phyloP scores from a whole-genome alignment of 2,329 filamentous ascomycete species.

The Scedosporium dehoogii region DNA sequence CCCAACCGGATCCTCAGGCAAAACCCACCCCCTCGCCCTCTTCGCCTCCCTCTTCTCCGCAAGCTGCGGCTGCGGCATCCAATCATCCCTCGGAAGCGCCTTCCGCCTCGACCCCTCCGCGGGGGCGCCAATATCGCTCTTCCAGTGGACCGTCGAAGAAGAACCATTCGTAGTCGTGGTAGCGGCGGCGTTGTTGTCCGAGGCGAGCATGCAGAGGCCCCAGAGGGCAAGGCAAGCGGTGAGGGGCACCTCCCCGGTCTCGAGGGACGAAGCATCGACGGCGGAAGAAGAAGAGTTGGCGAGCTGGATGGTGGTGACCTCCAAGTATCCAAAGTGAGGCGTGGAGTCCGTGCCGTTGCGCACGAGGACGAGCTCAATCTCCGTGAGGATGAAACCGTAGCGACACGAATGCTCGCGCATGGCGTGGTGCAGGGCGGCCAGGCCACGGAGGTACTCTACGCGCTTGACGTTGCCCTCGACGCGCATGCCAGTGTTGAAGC shows the following conservation, averaged over 20 bases:
- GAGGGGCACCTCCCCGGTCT: conserved; percentile 35
- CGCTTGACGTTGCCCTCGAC: conserved; percentile 74
- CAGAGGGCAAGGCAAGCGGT: conserved; percentile 68
- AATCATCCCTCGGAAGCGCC: conserved; percentile 57
- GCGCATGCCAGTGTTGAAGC: conserved; percentile 93
- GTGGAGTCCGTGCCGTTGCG: conserved; percentile 63
- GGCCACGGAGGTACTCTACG: conserved; percentile 78
- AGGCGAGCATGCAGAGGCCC: conserved; percentile 65
- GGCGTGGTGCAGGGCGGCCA: conserved; percentile 76
- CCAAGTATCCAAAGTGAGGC: conserved; percentile 82
- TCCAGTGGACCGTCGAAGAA: conserved; percentile 46
- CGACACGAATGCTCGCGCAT: conserved; percentile 92
- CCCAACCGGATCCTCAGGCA: conserved; percentile 63
- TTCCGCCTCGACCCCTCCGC: conserved; percentile 63
- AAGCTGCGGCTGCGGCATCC: conserved; percentile 66
- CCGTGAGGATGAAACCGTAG: conserved; percentile 93
- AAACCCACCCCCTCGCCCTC: conserved; percentile 62
- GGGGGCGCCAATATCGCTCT: conserved; percentile 63
- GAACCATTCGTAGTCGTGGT: conserved; percentile 33
- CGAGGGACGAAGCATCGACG: conserved; percentile 16
- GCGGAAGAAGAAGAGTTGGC: conserved; percentile 26
- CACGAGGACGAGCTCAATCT: conserved; percentile 88
- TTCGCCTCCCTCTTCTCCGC: conserved; percentile 71
- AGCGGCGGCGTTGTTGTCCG: conserved; percentile 18
- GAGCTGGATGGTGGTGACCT: conserved; percentile 56